Conservation (phyloP, 257 asterid species). For the Gardenia jasminoides region DNA sequence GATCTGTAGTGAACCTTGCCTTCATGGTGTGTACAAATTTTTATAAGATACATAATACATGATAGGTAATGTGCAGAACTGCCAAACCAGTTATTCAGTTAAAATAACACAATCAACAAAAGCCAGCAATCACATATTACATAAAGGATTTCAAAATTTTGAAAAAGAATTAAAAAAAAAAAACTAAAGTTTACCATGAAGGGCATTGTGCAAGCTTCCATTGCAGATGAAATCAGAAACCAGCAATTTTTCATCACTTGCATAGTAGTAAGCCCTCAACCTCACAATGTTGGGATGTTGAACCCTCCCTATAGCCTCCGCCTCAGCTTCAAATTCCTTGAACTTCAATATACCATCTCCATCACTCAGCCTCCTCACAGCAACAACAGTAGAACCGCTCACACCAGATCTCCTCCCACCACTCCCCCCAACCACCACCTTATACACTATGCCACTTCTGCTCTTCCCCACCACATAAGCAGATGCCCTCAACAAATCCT, state of each 20-base stretch:
- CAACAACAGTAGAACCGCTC: slow-evolving; percentile 51
- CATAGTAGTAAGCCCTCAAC: slow-evolving; percentile 84
- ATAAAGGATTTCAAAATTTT: no score
- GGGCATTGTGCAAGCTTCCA: slow-evolving; percentile 74
- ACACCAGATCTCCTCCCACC: slow-evolving; percentile 42
- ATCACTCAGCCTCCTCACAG: slow-evolving; percentile 89
- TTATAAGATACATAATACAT: background rate
- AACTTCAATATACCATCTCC: slow-evolving; percentile 66
- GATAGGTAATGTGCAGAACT: background rate
- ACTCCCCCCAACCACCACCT: slow-evolving; percentile 71
- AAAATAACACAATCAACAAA: background rate
- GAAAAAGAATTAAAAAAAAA: no score
- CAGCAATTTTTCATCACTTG: slow-evolving; percentile 82
- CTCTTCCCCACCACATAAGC: slow-evolving; percentile 97
- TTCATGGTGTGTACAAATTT: background rate
- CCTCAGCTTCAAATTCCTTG: slow-evolving; percentile 84
- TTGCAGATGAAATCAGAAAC: slow-evolving; percentile 71
- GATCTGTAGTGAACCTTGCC: no score
- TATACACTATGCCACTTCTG: slow-evolving; percentile 86
- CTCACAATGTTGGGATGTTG: slow-evolving; percentile 79
- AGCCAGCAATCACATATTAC: background rate
- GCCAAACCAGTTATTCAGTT: background rate
- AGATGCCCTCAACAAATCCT: slow-evolving; percentile 94
- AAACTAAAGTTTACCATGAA: slow-evolving; percentile 57
- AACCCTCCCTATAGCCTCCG: slow-evolving; percentile 70